Conservation (phyloP, 2,329 filamentous ascomycete genomes). For the Epichloe gansuensis region DNA sequence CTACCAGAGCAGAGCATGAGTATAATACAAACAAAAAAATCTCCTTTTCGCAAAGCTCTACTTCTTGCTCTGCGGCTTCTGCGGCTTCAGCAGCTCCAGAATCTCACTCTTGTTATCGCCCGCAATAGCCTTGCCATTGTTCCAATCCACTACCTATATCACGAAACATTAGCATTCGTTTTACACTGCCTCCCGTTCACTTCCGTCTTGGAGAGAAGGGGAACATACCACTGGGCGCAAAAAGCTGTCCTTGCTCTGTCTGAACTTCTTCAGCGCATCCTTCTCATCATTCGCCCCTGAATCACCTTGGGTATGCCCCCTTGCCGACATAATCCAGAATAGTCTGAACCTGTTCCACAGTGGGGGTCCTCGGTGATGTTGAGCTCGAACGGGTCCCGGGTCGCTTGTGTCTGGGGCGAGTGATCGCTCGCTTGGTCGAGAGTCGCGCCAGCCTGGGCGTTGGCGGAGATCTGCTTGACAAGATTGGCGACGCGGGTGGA, state of each 20-base stretch:
- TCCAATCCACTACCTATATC: conserved; percentile 70
- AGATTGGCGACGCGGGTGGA: conserved; percentile 64
- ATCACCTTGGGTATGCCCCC: conserved; percentile 50
- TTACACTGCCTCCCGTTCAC: not conserved
- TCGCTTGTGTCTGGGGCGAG: conserved; percentile 39
- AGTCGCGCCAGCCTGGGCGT: conserved; percentile 54
- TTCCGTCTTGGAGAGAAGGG: not conserved
- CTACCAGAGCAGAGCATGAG: not conserved
- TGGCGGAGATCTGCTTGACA: conserved; percentile 68
- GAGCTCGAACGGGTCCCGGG: conserved; percentile 66
- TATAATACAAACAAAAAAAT: not conserved
- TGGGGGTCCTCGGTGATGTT: conserved; percentile 77
- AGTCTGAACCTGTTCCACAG: conserved; percentile 66
- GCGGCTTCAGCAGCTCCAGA: conserved; percentile 58
- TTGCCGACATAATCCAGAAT: conserved; percentile 73
- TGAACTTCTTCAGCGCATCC: conserved; percentile 72
- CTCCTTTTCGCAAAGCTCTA: not conserved
- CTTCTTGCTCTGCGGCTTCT: conserved; percentile 22
- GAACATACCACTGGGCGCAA: conserved; percentile 61
- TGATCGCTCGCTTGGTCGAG: conserved; percentile 63
- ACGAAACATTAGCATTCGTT: not conserved
- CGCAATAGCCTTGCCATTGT: conserved; percentile 67
- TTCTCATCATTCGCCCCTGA: conserved; percentile 56
- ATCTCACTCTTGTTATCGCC: conserved; percentile 84
- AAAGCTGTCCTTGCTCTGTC: conserved; percentile 56